These are phyloP conservation scores for Catenaria anguillulae DNA, from an alignment of 371 early-diverging fungal species.

Conservation along the genomic window DNA sequence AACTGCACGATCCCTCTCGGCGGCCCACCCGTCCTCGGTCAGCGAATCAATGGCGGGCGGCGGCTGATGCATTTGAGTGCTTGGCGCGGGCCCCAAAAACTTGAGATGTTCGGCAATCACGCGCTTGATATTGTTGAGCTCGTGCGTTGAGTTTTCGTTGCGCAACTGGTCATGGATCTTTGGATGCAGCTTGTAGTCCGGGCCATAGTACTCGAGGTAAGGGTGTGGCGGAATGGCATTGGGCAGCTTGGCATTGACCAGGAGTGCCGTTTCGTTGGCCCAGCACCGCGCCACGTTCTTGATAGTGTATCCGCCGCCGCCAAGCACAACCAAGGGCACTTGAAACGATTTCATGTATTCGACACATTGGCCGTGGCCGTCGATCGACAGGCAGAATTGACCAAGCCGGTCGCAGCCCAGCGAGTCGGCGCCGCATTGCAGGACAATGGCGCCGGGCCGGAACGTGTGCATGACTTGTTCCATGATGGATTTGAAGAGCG, in stretches of 20 bases:
- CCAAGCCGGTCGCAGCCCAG: slow-evolving; percentile 82
- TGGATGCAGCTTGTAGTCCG: slow-evolving; percentile 74
- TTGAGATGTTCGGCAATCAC: slow-evolving; percentile 83
- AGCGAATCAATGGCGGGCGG: background rate
- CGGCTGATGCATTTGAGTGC: slow-evolving; percentile 70
- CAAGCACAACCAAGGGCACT: slow-evolving; percentile 70
- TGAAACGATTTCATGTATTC: slow-evolving; percentile 63
- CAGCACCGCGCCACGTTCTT: slow-evolving; percentile 85
- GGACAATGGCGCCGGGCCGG: slow-evolving; percentile 67
- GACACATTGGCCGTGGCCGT: slow-evolving; percentile 82
- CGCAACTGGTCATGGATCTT: slow-evolving; percentile 54
- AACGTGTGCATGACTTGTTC: slow-evolving; percentile 59
- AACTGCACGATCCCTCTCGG: slow-evolving; percentile 47
- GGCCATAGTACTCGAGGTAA: slow-evolving; percentile 62
- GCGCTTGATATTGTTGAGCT: slow-evolving; percentile 59
- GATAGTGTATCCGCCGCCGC: slow-evolving; percentile 92
- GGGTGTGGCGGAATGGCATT: slow-evolving; percentile 56
- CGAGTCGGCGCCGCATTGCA: slow-evolving; percentile 95
- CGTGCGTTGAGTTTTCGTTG: slow-evolving; percentile 78
- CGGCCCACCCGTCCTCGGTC: background rate
- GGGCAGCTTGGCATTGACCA: slow-evolving; percentile 59
- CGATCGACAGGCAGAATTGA: slow-evolving; percentile 73
- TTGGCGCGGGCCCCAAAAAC: slow-evolving; percentile 79
- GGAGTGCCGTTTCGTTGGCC: slow-evolving; percentile 86
- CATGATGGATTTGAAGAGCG: slow-evolving; percentile 73